Evolutionary conservation across 768 basidiomycete genomes (phyloP).

Genomic region (Lyophyllum shimeji): DNA sequence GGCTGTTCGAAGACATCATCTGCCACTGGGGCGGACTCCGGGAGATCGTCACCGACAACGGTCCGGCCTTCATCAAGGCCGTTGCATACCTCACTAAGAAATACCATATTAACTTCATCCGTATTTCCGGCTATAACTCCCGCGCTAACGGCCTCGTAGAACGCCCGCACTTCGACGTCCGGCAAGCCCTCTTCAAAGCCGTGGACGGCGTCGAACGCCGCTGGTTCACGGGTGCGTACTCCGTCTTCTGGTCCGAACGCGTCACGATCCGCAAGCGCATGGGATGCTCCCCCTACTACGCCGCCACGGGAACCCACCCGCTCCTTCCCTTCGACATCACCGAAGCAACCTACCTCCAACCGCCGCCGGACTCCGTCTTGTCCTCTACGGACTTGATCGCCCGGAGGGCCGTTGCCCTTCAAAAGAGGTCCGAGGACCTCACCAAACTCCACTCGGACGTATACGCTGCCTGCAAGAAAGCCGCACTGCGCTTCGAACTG

Average conservation of each 20-base stretch:
- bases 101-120: not conserved
- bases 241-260: slow-evolving; percentile 31
- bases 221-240: slow-evolving; percentile 32
- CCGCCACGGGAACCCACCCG: slow-evolving; percentile 27
- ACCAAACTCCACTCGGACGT: slow-evolving; percentile 14
- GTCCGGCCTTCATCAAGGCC: slow-evolving; percentile 19
- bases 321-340: slow-evolving; percentile 16
- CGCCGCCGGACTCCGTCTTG: slow-evolving; percentile 16
- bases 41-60: slow-evolving; percentile 44
- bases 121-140: slow-evolving; percentile 19
- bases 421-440: slow-evolving; percentile 18
- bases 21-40: slow-evolving; percentile 36
- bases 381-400: slow-evolving; percentile 24
- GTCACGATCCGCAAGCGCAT: slow-evolving; percentile 26
- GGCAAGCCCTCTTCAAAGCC: slow-evolving; percentile 29
- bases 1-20: slow-evolving; percentile 30
- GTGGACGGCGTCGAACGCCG: slow-evolving; percentile 24
- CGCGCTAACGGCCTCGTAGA: slow-evolving; percentile 25
- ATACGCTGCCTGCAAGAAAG: slow-evolving; percentile 10
- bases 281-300: slow-evolving; percentile 34
- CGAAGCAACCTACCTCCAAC: slow-evolving; percentile 30
- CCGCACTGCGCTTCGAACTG: slow-evolving; percentile 15
- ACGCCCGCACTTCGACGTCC: slow-evolving; percentile 23
- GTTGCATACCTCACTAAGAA: not conserved
- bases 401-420: slow-evolving; percentile 20